Conservation (phyloP, 495 filamentous ascomycete genomes). For the Chlorociboria aeruginascens region DNA sequence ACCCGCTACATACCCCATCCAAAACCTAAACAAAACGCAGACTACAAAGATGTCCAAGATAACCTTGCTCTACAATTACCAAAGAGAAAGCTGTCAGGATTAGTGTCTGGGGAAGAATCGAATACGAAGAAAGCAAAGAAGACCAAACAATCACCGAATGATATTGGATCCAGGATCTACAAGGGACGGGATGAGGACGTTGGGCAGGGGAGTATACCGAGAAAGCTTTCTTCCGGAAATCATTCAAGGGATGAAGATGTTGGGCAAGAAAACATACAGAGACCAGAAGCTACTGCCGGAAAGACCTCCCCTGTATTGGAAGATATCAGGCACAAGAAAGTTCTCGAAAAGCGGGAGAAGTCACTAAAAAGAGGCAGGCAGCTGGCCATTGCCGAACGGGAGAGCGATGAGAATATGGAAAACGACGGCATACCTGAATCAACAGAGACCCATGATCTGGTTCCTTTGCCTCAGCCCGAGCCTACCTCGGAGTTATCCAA, state of each 20-base stretch:
- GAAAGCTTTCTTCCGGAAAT: neutral
- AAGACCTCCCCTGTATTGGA: neutral
- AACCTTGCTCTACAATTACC: neutral
- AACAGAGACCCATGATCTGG: conserved; percentile 51
- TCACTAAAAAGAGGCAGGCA: conserved; percentile 26
- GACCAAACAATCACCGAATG: neutral
- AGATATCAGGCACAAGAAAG: conserved; percentile 28
- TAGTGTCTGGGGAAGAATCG: neutral
- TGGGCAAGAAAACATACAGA: conserved; percentile 19
- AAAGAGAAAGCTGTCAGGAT: neutral
- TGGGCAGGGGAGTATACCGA: conserved; percentile 19
- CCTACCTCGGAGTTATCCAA: conserved; percentile 40
- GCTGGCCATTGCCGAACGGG: neutral
- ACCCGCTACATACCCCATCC: conserved; percentile 30
- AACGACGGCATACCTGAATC: conserved; percentile 22
- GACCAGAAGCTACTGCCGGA: conserved; percentile 6
- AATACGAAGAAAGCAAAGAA: conserved; percentile 8
- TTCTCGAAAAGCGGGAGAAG: conserved; percentile 37
- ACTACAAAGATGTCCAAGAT: neutral
- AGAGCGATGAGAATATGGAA: conserved; percentile 17
- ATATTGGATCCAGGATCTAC: neutral
- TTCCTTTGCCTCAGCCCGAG: conserved; percentile 67
- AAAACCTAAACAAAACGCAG: conserved; percentile 14
- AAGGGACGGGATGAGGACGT: conserved; percentile 18
- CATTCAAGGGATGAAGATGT: conserved; percentile 18